Evolutionary conservation across 768 basidiomycete genomes (phyloP).

Genomic region (Suillus ampliporus): DNA sequence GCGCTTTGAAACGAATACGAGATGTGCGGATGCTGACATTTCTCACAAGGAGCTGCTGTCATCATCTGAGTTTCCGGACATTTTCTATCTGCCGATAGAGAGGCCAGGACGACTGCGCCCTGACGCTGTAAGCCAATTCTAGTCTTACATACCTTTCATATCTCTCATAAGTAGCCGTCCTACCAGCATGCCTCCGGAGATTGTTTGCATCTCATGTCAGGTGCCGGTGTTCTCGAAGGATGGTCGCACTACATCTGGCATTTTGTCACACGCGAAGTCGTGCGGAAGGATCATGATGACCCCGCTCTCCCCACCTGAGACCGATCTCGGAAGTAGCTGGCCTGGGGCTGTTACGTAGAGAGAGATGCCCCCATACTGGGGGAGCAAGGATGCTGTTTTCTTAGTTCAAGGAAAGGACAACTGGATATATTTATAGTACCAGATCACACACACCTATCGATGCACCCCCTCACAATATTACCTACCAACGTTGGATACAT

Average conservation of each 20-base stretch:
- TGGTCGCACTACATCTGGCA: conserved; percentile 61
- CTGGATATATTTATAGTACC: not conserved
- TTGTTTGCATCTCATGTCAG: conserved; percentile 53
- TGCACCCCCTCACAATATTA: not conserved
- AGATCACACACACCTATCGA: not conserved
- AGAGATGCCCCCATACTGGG: not conserved
- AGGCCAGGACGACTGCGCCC: conserved; percentile 65
- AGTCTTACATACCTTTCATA: not conserved
- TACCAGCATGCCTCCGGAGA: conserved; percentile 48
- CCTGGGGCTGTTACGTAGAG: not conserved
- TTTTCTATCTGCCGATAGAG: conserved; percentile 66
- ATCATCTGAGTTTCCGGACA: conserved; percentile 52
- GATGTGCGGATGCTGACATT: conserved; percentile 13
- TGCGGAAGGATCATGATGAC: conserved; percentile 9
- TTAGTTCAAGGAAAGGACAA: not conserved
- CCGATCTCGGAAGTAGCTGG: not conserved
- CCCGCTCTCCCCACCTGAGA: not conserved
- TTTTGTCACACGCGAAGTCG: conserved; percentile 46
- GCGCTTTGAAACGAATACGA: conserved; percentile 14
- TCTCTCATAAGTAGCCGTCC: conserved; percentile 9
- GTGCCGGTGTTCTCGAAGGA: conserved; percentile 54
- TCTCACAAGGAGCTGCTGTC: conserved; percentile 46
- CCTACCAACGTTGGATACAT: not conserved
- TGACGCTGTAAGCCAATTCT: conserved; percentile 56
- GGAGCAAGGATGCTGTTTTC: not conserved